Evolutionary conservation across 192 early-diverging fungal species (phyloP).

Genomic region (Podila epicladia): DNA sequence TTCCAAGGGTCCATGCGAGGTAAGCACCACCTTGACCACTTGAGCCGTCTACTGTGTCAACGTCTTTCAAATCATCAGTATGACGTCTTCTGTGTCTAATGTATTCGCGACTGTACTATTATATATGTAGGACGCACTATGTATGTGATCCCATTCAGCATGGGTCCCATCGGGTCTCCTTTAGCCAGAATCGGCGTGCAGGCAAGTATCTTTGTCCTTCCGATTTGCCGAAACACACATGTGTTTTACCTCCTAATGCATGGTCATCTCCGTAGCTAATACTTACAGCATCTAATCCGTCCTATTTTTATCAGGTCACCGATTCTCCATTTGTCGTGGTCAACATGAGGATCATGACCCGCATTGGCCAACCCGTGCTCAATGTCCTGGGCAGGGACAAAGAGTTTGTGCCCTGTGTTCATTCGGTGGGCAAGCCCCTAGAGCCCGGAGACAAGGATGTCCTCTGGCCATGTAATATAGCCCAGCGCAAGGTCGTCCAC

Average conservation of each 20-base stretch:
- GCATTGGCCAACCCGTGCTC: slow-evolving; percentile 42
- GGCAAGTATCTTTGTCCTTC: slow-evolving; percentile 2
- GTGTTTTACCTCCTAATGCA: not conserved
- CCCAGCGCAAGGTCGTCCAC: slow-evolving; percentile 45
- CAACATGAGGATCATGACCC: slow-evolving; percentile 50
- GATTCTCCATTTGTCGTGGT: slow-evolving; percentile 49
- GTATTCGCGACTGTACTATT: not conserved
- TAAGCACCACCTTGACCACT: not conserved
- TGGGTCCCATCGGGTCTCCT: slow-evolving; percentile 47
- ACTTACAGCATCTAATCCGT: not conserved
- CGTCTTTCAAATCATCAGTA: not conserved
- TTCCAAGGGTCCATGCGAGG: slow-evolving; percentile 49
- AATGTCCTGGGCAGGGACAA: slow-evolving; percentile 39
- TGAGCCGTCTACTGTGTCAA: not conserved
- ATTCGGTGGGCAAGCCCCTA: slow-evolving; percentile 47
- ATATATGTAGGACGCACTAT: slow-evolving; percentile 27
- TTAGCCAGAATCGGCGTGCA: slow-evolving; percentile 41
- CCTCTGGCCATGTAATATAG: slow-evolving; percentile 45
- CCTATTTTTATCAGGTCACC: slow-evolving; percentile 14
- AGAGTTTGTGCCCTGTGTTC: slow-evolving; percentile 51
- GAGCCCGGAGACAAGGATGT: slow-evolving; percentile 47
- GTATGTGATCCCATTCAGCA: slow-evolving; percentile 47
- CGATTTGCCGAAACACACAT: not conserved
- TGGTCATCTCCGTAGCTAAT: not conserved
- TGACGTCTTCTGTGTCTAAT: not conserved